Base-by-base conservation (phyloP, 768 basidiomycete species). In the Suillus brevipes region DNA sequence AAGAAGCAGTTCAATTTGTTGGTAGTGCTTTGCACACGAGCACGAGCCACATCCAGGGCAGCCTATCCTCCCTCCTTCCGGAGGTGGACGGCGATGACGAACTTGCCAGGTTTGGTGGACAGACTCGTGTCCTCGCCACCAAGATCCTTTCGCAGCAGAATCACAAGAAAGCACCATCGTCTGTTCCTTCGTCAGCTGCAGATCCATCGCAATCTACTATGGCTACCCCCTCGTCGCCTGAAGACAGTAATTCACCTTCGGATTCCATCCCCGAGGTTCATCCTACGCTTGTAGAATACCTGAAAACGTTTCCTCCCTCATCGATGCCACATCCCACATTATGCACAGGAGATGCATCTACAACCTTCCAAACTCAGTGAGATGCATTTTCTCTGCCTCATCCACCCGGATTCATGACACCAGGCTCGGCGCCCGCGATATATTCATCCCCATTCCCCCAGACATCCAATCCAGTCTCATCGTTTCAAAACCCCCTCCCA, bases 41-140 rank as follows among this genome's bases (percentile, higher is more conserved):
- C n/a, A n/a, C n/a, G n/a, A n/a, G n/a, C n/a, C n/a, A 67, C 45
- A 28, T 49, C 37, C 55, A 55, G 25, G 18, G 58, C 28, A 79
- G 77, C 66, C 64, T 76, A 6, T 70, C 74, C 25, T 40, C 68
- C 31, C 55, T 76, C 8, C 68, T 76, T 43, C 77, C 80, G n/a
- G 78, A 77, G 64, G 78, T 74, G 45, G 78, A 82, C 23, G 83
- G 83, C 14, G 84, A 87, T 45, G 86, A 88, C 68, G 87, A 89
- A 69, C 82, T 90, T 8, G 87, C 89, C 16, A 78, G 89, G 25
- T 89, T 89, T 62, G 89, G 88, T 43, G 89, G 88, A 2, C 88
- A 89, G 70, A 90, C 88, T 4, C 82, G 84, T 43, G 82, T 90
- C 42, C 72, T 90, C n/a, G 86, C 87, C 57, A 87, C 82, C 75